Evolutionary conservation across 1,139 yeast species (phyloP).

Genomic region (Yamadazyma epiphylla): DNA sequence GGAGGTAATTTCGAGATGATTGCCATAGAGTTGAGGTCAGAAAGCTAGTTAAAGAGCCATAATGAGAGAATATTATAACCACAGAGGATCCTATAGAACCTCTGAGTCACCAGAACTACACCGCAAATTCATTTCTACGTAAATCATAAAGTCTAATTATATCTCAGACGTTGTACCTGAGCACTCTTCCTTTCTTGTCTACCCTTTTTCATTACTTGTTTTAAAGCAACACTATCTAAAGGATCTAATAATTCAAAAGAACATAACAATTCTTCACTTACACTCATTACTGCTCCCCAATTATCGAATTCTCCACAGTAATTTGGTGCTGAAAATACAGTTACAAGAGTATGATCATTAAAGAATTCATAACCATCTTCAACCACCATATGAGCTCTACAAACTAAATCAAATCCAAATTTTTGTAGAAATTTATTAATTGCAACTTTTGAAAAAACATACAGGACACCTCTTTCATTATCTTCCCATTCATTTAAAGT

Average conservation of each 20-base stretch:
- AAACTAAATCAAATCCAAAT: constrained; percentile 90
- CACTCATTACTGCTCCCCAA: constrained; percentile 99
- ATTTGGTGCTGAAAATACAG: constrained; percentile 95
- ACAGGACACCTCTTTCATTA: constrained; percentile 96
- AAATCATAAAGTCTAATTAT: background rate
- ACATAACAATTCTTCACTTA: constrained; percentile 85
- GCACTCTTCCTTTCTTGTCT: constrained; percentile 73
- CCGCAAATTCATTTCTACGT: no score
- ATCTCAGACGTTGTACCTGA: constrained; percentile 10
- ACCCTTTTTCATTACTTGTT: constrained; percentile 88
- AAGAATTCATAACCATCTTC: constrained; percentile 98
- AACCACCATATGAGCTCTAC: constrained; percentile 98
- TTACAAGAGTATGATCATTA: constrained; percentile 87
- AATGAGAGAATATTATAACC: no score
- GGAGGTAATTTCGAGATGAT: no score
- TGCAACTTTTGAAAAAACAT: constrained; percentile 89
- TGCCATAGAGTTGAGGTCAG: no score
- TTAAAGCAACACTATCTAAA: constrained; percentile 85
- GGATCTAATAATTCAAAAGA: constrained; percentile 93
- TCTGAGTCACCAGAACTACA: no score
- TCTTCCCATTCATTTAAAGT: constrained; percentile 97
- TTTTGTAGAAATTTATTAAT: constrained; percentile 84
- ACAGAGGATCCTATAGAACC: no score
- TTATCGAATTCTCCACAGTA: constrained; percentile 98
- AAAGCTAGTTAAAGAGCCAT: no score